phyloP scores from a whole-genome alignment of 2,329 filamentous ascomycete species.

The Knoxdaviesia capensis region DNA sequence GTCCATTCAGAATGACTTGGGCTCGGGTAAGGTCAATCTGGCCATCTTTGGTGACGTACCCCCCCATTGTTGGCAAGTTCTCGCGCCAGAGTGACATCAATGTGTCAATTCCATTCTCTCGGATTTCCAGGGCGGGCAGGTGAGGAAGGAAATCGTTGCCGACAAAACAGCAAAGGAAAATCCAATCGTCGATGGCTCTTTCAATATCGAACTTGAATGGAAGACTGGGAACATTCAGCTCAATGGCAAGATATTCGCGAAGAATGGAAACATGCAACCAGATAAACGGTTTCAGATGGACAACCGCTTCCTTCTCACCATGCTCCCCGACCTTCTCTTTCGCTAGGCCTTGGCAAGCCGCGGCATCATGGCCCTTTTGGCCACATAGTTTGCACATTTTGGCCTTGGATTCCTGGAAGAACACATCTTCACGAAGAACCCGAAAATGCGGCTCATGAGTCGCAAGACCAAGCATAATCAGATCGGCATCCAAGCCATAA shows the following conservation, averaged over 20 bases:
- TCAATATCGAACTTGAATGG: constrained; percentile 86
- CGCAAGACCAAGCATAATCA: constrained; percentile 94
- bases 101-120: constrained; percentile 92
- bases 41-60: constrained; percentile 90
- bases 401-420: constrained; percentile 69
- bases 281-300: constrained; percentile 69
- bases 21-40: constrained; percentile 72
- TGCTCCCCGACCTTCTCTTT: constrained; percentile 64
- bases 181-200: constrained; percentile 89
- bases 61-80: constrained; percentile 76
- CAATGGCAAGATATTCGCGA: constrained; percentile 79
- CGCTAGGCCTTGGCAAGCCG: constrained; percentile 60
- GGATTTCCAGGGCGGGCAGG: constrained; percentile 89
- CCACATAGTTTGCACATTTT: constrained; percentile 76
- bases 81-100: constrained; percentile 95
- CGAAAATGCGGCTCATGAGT: constrained; percentile 97
- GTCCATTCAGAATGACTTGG: constrained; percentile 69
- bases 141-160: constrained; percentile 97
- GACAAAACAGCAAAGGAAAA: constrained; percentile 98
- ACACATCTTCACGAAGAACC: constrained; percentile 91
- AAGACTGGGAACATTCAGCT: constrained; percentile 65
- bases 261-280: constrained; percentile 90
- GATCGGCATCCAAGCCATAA: constrained; percentile 89
- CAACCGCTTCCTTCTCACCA: constrained; percentile 49
- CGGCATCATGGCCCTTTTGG: constrained; percentile 77